Base-by-base conservation (phyloP, 768 basidiomycete species). In the Phlebiopsis gigantea region DNA sequence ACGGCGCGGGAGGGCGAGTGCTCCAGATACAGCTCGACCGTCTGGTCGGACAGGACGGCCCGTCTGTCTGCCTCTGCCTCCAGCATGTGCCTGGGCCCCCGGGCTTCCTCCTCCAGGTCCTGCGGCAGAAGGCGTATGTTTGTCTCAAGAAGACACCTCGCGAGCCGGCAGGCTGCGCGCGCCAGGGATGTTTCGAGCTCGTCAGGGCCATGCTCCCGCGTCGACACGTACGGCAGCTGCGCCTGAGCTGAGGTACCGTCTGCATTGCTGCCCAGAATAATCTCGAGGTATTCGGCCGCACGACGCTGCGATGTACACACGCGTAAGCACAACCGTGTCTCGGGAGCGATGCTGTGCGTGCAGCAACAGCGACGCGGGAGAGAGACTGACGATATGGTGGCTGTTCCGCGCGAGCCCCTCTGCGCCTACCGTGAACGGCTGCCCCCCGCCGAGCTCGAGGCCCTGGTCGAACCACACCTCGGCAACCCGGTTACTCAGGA, bases 401-500 rank as follows among this genome's bases (percentile, higher is more conserved):
- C 72, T 73, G 60, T 88, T 88, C 55, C 84, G 71, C 58, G 80
- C 75, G 39, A 79, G 72, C 14, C 87, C 84, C 61, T 82, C 79
- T 0, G 65, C 61, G 8, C 85, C 83, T 0, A 80, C 75, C 9
- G 85, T 87, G 63, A 88, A 88, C 6, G 83, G 75, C 52, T 81
- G 70, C 0, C 82, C 83, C 3, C 82, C 83, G 31, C 75, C 80
- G 3, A 88, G 73, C 56, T 79, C 77, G 45, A 83, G 76, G n/a
- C 80, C 80, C 58, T 81, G 78, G 60, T 84, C 82, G 55, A 85
- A 79, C 84, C 85, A 87, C 9, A 77, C 68, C 65, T 85, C 83
- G 1, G 84, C 79, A 41, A 79, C 63, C 19, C 66, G 68, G 64
- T 86, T 87, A 54, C 71, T 72, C 46, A 87, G 67, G 49, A 88